Base-by-base conservation (phyloP, 805 yeast species). In the Starmerella sirachaensis region DNA sequence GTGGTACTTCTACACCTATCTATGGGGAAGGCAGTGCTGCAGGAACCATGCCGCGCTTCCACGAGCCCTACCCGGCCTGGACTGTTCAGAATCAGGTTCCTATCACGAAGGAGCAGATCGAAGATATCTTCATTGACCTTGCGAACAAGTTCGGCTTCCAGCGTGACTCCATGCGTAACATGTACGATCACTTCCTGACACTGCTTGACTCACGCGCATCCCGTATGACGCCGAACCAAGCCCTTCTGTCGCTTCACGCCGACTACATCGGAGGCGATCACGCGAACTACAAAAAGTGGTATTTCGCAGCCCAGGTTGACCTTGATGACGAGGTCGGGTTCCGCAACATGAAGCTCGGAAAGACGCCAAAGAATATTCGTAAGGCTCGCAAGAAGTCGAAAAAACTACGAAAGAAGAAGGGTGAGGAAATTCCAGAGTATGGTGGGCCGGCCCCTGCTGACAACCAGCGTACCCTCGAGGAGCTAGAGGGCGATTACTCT, bases 1-100 rank as follows among this genome's bases (percentile, higher is more conserved):
- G 93, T 10, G 96, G 96, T 45, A 83, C 94, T 29, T 83, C 94
- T 2, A 91, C 98, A 29, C 97, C 98, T 16, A 74, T 83, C 50
- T 81, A 81, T 56, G 93, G 91, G 28, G 74, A 75, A 40, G 34
- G 70, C 68, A 51, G 31, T 29, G n/a, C 30, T 12, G 29, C 33
- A 10, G 38, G 26, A 20, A 41, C 40, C 32, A 35, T 43, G 45
- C 49, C 49, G 7, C 42, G 41, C n/a, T 45, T 45, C 42, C 74
- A 85, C 31, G 91, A 91, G 60, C 99, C 98, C 23, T 91, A 88
- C 60, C 98, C 99, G 30, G 97, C 98, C 35, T 91, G 98, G 98
- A 82, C 95, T 18, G 93, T 93, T 32, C 97, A 91, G 61, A 86
- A 66, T 41, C 69, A 76, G 56, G 81, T 78, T 17, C 94, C 95